phyloP scores from a whole-genome alignment of 345 rosid species.

The Hibiscus tridactylites region DNA sequence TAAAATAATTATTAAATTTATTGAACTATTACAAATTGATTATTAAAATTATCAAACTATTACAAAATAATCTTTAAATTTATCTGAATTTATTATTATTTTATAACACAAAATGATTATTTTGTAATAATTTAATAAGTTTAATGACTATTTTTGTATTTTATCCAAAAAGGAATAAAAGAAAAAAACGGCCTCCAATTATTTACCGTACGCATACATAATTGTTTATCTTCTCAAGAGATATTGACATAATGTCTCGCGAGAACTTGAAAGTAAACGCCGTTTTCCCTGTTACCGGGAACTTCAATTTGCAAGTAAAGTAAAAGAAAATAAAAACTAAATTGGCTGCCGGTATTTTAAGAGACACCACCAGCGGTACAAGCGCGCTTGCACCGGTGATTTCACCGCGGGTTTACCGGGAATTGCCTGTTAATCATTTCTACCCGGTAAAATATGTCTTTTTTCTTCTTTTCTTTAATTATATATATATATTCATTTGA shows the following conservation, averaged over 20 bases:
- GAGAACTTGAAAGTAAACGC: slow-evolving; percentile 20
- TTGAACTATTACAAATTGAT: too few species aligned
- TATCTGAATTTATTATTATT: too few species aligned
- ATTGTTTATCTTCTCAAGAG: slow-evolving; percentile 4
- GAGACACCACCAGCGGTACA: slow-evolving; percentile 44
- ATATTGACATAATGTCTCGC: slow-evolving; percentile 23
- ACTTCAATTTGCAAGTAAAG: slow-evolving; percentile 9
- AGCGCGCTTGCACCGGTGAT: slow-evolving; percentile 24
- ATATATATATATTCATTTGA: background rate
- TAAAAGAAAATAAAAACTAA: background rate
- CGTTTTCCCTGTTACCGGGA: slow-evolving; percentile 27
- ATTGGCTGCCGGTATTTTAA: slow-evolving; percentile 34
- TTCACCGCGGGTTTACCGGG: slow-evolving; percentile 39
- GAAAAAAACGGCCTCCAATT: slow-evolving; percentile 3
- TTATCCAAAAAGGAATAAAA: background rate
- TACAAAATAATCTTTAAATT: too few species aligned
- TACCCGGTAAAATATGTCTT: background rate
- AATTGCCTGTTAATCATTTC: slow-evolving; percentile 23
- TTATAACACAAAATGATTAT: too few species aligned
- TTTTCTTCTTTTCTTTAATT: too few species aligned
- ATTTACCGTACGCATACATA: slow-evolving; percentile 18
- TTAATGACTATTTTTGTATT: too few species aligned
- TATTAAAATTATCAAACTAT: too few species aligned
- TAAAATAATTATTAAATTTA: too few species aligned
- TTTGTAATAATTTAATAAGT: too few species aligned